Conservation (phyloP, 768 basidiomycete species). For the Kwoniella dejecticola region DNA sequence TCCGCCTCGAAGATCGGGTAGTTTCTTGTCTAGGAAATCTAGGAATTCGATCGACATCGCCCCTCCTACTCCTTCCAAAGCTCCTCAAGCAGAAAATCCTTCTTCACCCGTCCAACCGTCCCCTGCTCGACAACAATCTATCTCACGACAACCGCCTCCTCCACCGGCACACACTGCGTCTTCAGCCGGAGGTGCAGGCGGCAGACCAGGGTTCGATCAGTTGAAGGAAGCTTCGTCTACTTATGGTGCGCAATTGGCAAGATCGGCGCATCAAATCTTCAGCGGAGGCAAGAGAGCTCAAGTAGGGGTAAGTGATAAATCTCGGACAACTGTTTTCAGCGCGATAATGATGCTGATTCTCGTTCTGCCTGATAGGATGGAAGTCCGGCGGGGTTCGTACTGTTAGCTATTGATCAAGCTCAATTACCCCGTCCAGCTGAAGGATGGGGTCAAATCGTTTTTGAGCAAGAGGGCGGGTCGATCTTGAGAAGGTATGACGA, state of each 20-base stretch:
- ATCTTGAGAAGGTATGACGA: slow-evolving; percentile 77
- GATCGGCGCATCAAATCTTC: slow-evolving; percentile 67
- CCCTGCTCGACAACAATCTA: slow-evolving; percentile 31
- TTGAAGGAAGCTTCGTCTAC: slow-evolving; percentile 70
- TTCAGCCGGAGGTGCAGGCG: slow-evolving; percentile 19
- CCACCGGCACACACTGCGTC: too few species aligned
- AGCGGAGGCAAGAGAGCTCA: slow-evolving; percentile 76
- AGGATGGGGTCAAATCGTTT: slow-evolving; percentile 70
- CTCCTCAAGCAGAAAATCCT: slow-evolving; percentile 3
- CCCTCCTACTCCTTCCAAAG: slow-evolving; percentile 1
- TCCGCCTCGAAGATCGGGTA: slow-evolving; percentile 26
- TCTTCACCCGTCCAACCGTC: slow-evolving; percentile 10
- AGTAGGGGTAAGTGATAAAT: slow-evolving; percentile 61
- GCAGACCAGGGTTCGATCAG: slow-evolving; percentile 62
- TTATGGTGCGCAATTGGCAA: slow-evolving; percentile 73
- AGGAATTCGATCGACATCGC: slow-evolving; percentile 39
- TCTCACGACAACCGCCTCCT: slow-evolving; percentile 1
- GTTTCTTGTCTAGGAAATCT: slow-evolving; percentile 28
- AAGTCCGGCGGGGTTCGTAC: slow-evolving; percentile 75
- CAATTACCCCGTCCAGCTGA: slow-evolving; percentile 53
- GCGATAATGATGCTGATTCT: slow-evolving; percentile 4
- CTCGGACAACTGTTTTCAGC: neutral
- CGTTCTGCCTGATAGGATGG: slow-evolving; percentile 63
- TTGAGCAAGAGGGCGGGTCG: slow-evolving; percentile 66
- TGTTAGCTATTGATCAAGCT: slow-evolving; percentile 66